These are phyloP conservation scores for Aureobasidium lini DNA, from an alignment of 2,329 filamentous ascomycete species.

Conservation along the genomic window DNA sequence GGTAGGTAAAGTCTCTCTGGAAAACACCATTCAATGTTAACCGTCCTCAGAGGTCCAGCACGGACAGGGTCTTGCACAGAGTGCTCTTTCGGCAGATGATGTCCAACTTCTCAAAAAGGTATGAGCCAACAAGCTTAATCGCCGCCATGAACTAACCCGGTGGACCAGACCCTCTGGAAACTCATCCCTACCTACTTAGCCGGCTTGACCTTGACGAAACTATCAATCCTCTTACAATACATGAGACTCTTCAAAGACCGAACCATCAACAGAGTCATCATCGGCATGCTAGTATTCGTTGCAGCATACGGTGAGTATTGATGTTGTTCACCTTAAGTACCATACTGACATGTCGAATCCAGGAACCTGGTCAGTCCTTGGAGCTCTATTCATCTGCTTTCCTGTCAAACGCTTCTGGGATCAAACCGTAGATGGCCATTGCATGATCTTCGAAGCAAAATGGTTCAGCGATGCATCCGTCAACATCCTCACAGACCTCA, in stretches of 20 bases:
- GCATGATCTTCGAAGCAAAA: slow-evolving; percentile 22
- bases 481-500: slow-evolving; percentile 28
- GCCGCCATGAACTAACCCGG: neutral
- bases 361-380: slow-evolving; percentile 26
- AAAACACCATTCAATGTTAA: neutral
- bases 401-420: slow-evolving; percentile 28
- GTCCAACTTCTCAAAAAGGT: neutral
- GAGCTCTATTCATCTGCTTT: slow-evolving; percentile 24
- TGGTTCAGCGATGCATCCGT: slow-evolving; percentile 27
- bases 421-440: slow-evolving; percentile 13
- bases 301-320: slow-evolving; percentile 21
- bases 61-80: neutral
- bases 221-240: slow-evolving; percentile 42
- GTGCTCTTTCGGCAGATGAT: neutral
- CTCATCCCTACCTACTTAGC: slow-evolving; percentile 35
- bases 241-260: slow-evolving; percentile 38
- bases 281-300: slow-evolving; percentile 25
- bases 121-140: neutral
- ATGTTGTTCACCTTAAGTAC: neutral
- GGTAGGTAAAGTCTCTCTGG: neutral
- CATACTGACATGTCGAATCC: neutral
- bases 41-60: neutral
- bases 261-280: slow-evolving; percentile 28
- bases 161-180: slow-evolving; percentile 13
- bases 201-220: slow-evolving; percentile 33